A percentile compares a stretch with the other conserved stretches of the same genome.
Evolutionary conservation across 257 asterid genomes (phyloP).

Genomic region (Agastache rugosa): DNA sequence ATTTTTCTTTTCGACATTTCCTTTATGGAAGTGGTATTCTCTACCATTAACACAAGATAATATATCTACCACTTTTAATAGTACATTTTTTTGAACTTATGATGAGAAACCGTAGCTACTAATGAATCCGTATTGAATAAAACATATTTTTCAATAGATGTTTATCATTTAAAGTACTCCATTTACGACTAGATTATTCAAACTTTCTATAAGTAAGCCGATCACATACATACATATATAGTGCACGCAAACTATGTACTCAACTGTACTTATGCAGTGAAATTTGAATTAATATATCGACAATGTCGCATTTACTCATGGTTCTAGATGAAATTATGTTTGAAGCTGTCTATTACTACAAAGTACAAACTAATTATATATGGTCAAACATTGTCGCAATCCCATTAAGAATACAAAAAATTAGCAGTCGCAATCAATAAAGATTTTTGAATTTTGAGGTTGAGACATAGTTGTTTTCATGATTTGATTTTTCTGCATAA

Average conservation of each 20-base stretch:
- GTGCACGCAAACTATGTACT: background rate
- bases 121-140: no score
- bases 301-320: background rate
- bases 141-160: no score
- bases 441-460: background rate
- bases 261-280: background rate
- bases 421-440: conserved; percentile 24
- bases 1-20: no score
- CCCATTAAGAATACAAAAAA: background rate
- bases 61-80: no score
- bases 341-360: background rate
- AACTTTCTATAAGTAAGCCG: no score
- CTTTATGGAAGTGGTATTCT: no score
- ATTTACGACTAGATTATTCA: no score
- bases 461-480: background rate
- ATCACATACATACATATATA: no score
- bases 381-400: conserved; percentile 29
- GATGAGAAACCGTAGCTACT: no score
- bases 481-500: conserved; percentile 8
- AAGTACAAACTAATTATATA: conserved; percentile 8
- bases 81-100: no score
- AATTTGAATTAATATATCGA: background rate
- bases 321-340: background rate
- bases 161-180: no score
- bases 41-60: no score